Base-by-base conservation (phyloP, 2,329 filamentous ascomycete genomes). In the Tolypocladium sp. region DNA sequence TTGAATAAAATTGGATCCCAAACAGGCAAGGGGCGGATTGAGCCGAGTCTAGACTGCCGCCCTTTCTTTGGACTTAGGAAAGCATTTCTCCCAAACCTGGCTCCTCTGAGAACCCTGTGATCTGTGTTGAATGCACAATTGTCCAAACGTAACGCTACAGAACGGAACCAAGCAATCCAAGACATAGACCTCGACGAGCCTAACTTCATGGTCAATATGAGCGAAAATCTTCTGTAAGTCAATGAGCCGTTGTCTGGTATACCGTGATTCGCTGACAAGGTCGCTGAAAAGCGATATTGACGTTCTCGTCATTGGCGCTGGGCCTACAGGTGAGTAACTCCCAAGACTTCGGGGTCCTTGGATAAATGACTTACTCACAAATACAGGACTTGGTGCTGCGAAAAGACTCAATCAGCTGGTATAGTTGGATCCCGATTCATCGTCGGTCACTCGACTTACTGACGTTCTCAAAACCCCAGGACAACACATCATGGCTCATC, bases 361-460 rank as follows among this genome's bases (percentile, higher is more conserved):
- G 42, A 44, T n/a, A 25, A 25, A 22, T 13, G 13, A 3, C 42
- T 46, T 9, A 46, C 1, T 10, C 10, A 4, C 3, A n/a, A n/a
- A 9, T 69, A 97, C 94, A 72, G 94, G 94, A 78, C 86, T 97
- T 68, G 94, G 94, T 82, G 94, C 94, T 74, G 94, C 94, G 69
- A 99, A 99, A 83, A 90, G 94, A 74, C 85, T 99, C 66, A 89
- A 97, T 78, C 94, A 99, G 79, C 87, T 97, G 72, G 94, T 97
- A 82, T 67, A 88, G 38, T 62, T 62, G 42, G 71, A 73, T 70
- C 62, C 69, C 65, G 60, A 56, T 54, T 52, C 59, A 59, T 30
- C 35, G 4, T 27, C 13, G 42, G 13, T 4, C 10, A 27, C 5
- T 27, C 22, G 10, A 25, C 22, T 13, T 27, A 27, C 22, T 46